phyloP scores from a whole-genome alignment of 345 rosid genomes.

The Psidium friedrichsthalianum region DNA sequence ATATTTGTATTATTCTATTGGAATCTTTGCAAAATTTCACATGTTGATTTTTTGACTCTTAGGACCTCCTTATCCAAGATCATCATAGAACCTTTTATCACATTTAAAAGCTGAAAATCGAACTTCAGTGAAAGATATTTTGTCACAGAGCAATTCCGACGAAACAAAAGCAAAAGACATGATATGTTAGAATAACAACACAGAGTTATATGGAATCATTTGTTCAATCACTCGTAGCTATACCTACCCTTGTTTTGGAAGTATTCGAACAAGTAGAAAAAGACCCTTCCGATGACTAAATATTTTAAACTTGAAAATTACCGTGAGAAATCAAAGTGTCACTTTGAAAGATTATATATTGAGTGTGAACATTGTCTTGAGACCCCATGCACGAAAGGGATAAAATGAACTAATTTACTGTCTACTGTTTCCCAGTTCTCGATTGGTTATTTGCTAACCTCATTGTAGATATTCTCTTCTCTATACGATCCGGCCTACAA shows the following conservation, averaged over 20 bases:
- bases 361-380: neutral
- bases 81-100: no score
- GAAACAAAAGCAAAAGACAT: no score
- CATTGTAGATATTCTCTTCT: neutral
- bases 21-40: no score
- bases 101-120: no score
- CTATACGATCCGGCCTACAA: neutral
- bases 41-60: no score
- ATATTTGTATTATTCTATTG: no score
- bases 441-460: no score
- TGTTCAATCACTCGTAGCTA: neutral
- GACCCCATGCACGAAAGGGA: neutral
- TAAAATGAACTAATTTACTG: neutral
- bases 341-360: neutral
- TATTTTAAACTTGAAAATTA: neutral
- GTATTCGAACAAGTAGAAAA: neutral
- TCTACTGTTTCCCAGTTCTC: no score
- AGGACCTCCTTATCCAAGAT: no score
- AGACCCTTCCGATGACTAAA: neutral
- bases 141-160: no score
- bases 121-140: no score
- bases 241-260: neutral
- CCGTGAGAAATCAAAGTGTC: neutral
- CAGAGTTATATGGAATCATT: neutral
- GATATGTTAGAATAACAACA: no score